Evolutionary conservation across 305 asterid species (phyloP).

Genomic region (Petunia hybrid): DNA sequence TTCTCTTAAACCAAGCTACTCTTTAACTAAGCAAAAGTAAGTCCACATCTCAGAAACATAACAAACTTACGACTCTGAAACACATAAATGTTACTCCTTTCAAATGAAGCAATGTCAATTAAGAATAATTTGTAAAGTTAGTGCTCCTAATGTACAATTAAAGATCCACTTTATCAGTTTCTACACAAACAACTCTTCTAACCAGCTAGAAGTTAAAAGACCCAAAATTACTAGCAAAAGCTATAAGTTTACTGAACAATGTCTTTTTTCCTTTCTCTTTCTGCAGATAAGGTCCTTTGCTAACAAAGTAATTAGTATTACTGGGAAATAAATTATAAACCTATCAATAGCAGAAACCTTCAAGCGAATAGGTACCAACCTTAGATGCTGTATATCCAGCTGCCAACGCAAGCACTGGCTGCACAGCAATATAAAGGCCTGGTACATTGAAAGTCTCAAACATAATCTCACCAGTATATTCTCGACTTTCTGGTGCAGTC

Average conservation of each 20-base stretch:
- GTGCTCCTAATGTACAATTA: slow-evolving; percentile 1
- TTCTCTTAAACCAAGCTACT: background rate
- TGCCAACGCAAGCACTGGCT: slow-evolving; percentile 96
- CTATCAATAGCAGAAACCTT: slow-evolving; percentile 12
- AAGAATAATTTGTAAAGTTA: background rate
- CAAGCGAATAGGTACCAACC: slow-evolving; percentile 55
- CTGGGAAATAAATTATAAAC: background rate
- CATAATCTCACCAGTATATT: slow-evolving; percentile 94
- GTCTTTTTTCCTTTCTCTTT: background rate
- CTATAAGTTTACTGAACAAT: background rate
- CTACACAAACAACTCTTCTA: background rate
- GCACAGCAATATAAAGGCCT: slow-evolving; percentile 90
- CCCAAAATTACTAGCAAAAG: slow-evolving; percentile 11
- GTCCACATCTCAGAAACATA: slow-evolving; percentile 18
- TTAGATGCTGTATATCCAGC: slow-evolving; percentile 95
- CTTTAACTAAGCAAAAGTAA: background rate
- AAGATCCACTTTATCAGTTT: background rate
- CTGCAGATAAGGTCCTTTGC: background rate
- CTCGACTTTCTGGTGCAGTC: slow-evolving; percentile 94
- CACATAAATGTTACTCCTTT: background rate
- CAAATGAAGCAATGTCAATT: background rate
- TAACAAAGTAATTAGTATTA: background rate
- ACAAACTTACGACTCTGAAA: background rate
- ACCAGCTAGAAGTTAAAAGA: background rate
- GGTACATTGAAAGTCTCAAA: slow-evolving; percentile 94